Evolutionary conservation across 306 rosid genomes (phyloP).

Genomic region (Cicer arietinum): DNA sequence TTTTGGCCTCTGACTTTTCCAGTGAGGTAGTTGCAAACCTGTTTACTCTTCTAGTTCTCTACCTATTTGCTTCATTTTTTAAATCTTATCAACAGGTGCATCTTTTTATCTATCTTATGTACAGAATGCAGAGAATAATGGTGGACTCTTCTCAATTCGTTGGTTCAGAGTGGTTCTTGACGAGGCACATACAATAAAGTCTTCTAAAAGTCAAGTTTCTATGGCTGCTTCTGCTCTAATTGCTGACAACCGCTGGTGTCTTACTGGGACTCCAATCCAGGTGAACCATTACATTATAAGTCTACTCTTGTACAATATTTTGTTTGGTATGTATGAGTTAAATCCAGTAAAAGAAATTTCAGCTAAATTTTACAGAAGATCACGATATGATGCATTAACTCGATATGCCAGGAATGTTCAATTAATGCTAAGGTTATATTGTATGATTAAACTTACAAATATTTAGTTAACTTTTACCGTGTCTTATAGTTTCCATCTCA

Average conservation of each 20-base stretch:
- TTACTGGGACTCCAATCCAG: constrained; percentile 98
- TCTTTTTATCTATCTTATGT: constrained; percentile 41
- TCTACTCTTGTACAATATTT: constrained; percentile 28
- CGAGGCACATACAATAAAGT: constrained; percentile 93
- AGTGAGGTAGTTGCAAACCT: constrained; percentile 67
- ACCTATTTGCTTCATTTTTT: constrained; percentile 37
- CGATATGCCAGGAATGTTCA: neutral
- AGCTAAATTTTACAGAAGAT: neutral
- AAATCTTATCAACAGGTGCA: constrained; percentile 32
- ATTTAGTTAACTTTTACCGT: constrained; percentile 13
- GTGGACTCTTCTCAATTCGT: constrained; percentile 81
- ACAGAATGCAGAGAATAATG: constrained; percentile 75
- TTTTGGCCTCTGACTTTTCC: constrained; percentile 86
- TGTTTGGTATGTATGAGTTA: constrained; percentile 28
- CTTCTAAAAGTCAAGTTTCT: constrained; percentile 93
- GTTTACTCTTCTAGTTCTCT: constrained; percentile 26
- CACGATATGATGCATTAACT: constrained; percentile 15
- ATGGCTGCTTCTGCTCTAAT: constrained; percentile 75
- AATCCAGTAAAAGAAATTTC: constrained; percentile 5
- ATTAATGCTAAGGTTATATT: constrained; percentile 28
- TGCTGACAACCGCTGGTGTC: constrained; percentile 96
- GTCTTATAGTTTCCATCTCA: constrained; percentile 15
- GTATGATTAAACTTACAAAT: constrained; percentile 14
- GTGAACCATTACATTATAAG: constrained; percentile 43
- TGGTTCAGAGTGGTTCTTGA: constrained; percentile 98